Evolutionary conservation across 2,329 filamentous ascomycete genomes (phyloP).

Genomic region (Cordyceps farinosa): DNA sequence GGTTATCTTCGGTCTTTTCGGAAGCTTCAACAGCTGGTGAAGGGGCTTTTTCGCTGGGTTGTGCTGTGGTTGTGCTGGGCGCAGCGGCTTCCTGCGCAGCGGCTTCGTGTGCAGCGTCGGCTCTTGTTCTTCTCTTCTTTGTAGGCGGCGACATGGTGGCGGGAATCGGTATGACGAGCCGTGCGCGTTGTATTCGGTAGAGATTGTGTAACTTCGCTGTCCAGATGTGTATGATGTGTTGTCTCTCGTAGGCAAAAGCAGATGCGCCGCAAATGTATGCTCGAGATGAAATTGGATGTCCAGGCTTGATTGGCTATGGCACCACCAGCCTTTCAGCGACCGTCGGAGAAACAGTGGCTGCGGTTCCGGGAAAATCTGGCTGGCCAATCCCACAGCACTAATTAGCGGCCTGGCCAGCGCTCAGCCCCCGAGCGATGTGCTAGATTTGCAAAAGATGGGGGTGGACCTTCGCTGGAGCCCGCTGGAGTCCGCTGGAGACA

Average conservation of each 20-base stretch:
- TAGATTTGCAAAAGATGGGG: conserved; percentile 11
- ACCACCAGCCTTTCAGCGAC: conserved; percentile 3
- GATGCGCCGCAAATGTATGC: background rate
- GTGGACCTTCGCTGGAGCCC: conserved; percentile 10
- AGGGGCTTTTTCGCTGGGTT: conserved; percentile 17
- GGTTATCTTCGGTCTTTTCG: conserved; percentile 18
- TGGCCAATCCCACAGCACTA: conserved; percentile 4
- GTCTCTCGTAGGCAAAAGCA: background rate
- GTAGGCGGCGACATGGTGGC: conserved; percentile 37
- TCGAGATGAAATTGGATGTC: no score
- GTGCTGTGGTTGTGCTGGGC: conserved; percentile 19
- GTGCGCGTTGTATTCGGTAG: background rate
- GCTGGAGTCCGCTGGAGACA: conserved; percentile 10
- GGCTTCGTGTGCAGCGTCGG: conserved; percentile 19
- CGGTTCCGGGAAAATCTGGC: conserved; percentile 9
- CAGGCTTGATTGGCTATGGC: background rate
- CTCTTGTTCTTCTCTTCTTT: conserved; percentile 43
- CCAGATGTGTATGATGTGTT: background rate
- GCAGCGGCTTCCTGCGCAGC: conserved; percentile 12
- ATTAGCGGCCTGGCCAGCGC: conserved; percentile 2
- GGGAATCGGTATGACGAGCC: background rate
- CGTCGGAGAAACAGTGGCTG: conserved; percentile 15
- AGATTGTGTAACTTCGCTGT: background rate
- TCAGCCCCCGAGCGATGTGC: conserved; percentile 10
- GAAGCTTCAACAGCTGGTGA: background rate